Base-by-base conservation (phyloP, 768 basidiomycete genomes). In the Amanita fuliginea region DNA sequence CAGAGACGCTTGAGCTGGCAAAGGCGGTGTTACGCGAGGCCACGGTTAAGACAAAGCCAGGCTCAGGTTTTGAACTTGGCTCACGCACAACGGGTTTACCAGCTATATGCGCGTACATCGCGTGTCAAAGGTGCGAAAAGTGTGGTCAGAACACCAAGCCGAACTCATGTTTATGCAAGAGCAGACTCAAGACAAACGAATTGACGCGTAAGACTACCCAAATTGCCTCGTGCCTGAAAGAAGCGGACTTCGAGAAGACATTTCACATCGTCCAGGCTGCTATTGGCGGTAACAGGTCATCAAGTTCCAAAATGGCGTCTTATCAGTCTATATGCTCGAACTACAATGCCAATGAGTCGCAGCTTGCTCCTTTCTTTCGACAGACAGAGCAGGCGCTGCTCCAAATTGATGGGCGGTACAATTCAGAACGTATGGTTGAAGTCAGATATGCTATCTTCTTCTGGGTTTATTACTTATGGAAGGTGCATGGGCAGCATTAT, bases 31-130 rank as follows among this genome's bases (percentile, higher is more conserved):
- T 72, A 4, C 62, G 64, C 13, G 50, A 60, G 1, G 70, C 69
- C 3, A 60, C 62, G 40, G 55, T 65, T 3, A 70, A 62, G 56
- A 76, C 75, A 14, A 65, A 59, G 3, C 68, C 65, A n/a, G 74
- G 75, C 6, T 71, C 74, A 6, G 76, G 76, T 9, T 66, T 65
- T 47, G 63, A 68, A 11, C 53, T 75, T 4, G 66, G 70, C 4
- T 49, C 67, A 18, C 64, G 60, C n/a, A 60, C 58, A 6, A 61
- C 63, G 3, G 75, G 70, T 21, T 47, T 77, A 21, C 67, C 70
- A 11, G 72, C 75, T 8, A 67, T 76, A 40, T 76, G 73, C 56
- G 72, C 75, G 32, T 69, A 65, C 50, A 56, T 77, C 40, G 74
- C 75, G 18, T 76, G 74, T 2, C 59, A 68, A 57, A 59, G 63